These are phyloP conservation scores for Pyrrhoderma noxium DNA, from an alignment of 1,284 basidiomycete genomes.

Conservation along the genomic window DNA sequence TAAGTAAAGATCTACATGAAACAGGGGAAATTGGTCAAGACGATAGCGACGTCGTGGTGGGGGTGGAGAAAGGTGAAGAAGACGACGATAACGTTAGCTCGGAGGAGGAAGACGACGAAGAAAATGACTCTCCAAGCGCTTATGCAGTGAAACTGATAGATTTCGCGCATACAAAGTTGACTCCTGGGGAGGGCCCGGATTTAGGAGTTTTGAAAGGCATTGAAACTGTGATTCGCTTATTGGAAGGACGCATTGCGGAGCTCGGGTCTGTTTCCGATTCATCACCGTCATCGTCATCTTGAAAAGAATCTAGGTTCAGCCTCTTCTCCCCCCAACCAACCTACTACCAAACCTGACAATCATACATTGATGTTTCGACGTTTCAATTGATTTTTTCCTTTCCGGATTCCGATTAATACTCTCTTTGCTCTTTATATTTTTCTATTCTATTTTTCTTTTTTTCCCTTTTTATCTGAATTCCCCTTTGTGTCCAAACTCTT, in stretches of 20 bases:
- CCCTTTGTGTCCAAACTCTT: no score
- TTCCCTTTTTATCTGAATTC: no score
- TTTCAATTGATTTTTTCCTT: no score
- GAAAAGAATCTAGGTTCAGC: no score
- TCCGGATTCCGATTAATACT: no score
- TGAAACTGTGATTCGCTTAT: constrained; percentile 49
- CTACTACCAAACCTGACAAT: no score
- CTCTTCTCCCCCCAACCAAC: no score
- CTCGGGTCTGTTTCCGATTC: constrained; percentile 17
- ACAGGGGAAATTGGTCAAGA: constrained; percentile 25
- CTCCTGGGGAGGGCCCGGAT: constrained; percentile 73
- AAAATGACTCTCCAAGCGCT: constrained; percentile 40
- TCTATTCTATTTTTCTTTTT: no score
- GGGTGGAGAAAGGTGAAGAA: constrained; percentile 24
- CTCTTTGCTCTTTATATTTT: no score
- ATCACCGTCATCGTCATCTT: background rate
- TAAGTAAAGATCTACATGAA: no score
- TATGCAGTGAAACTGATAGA: constrained; percentile 80
- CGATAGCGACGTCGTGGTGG: constrained; percentile 28
- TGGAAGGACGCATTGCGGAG: constrained; percentile 46
- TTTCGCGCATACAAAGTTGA: constrained; percentile 82
- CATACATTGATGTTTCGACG: no score
- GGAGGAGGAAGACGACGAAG: constrained; percentile 24
- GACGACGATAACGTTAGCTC: no score
- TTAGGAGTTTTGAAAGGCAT: constrained; percentile 69